phyloP scores from a whole-genome alignment of 148 eudicot species.

The Rhododendron griersonianum region DNA sequence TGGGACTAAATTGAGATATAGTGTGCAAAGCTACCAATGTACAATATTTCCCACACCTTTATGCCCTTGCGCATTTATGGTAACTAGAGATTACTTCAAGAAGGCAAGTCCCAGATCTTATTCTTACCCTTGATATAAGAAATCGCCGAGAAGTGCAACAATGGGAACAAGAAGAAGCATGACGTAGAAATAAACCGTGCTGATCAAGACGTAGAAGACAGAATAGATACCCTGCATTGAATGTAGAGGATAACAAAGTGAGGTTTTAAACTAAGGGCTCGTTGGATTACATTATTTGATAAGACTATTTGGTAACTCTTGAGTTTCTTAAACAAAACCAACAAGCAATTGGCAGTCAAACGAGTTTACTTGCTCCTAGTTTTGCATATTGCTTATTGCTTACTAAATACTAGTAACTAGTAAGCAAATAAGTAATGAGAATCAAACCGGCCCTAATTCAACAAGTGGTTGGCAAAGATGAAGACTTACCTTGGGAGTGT shows the following conservation, averaged over 20 bases:
- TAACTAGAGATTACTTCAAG: background rate
- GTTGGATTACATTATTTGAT: background rate
- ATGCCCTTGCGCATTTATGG: background rate
- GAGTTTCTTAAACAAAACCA: background rate
- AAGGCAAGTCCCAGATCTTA: constrained; percentile 24
- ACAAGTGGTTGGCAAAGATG: background rate
- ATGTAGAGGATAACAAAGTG: constrained; percentile 18
- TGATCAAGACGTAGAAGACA: constrained; percentile 69
- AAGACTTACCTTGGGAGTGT: constrained; percentile 44
- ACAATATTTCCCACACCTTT: background rate
- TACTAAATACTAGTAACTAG: background rate
- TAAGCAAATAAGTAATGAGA: background rate
- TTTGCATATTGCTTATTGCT: background rate
- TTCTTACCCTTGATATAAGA: constrained; percentile 85
- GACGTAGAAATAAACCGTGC: constrained; percentile 82
- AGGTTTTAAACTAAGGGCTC: constrained; percentile 1
- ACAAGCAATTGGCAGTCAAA: background rate
- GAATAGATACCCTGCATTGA: constrained; percentile 65
- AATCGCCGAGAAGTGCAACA: constrained; percentile 75
- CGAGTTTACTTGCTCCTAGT: background rate
- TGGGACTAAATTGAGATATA: background rate
- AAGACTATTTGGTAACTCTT: background rate
- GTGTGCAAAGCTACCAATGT: background rate
- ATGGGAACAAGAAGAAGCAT: constrained; percentile 69
- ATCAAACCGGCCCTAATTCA: background rate